These are phyloP conservation scores for Colletotrichum sp. DNA, from an alignment of 2,329 filamentous ascomycete species.

Conservation along the genomic window DNA sequence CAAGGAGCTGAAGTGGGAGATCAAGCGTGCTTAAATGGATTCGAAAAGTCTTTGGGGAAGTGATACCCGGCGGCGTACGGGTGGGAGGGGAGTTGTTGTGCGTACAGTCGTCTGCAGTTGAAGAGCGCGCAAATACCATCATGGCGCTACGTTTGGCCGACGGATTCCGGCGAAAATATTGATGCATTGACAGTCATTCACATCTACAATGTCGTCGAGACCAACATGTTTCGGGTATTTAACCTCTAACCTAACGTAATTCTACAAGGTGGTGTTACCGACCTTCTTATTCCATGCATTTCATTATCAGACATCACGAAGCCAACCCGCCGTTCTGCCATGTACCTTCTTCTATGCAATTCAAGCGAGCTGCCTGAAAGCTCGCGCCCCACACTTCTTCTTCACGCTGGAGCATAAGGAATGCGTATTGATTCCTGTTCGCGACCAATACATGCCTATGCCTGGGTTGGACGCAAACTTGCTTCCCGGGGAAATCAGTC, in stretches of 20 bases:
- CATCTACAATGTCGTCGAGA: background rate
- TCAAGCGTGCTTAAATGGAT: slow-evolving; percentile 68
- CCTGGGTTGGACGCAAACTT: background rate
- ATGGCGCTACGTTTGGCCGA: background rate
- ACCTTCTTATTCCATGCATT: slow-evolving; percentile 5
- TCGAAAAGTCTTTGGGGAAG: background rate
- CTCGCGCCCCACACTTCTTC: background rate
- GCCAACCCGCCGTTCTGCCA: background rate
- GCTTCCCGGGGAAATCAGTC: background rate
- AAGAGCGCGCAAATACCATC: background rate
- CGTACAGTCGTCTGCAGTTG: background rate
- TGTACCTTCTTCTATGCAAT: background rate
- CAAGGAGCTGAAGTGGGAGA: slow-evolving; percentile 86
- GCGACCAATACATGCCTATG: background rate
- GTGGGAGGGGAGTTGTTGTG: background rate
- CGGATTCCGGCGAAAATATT: background rate
- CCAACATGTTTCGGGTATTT: slow-evolving; percentile 19
- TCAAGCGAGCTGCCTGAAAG: background rate
- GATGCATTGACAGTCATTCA: background rate
- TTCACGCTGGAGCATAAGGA: background rate
- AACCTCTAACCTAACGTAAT: slow-evolving; percentile 13
- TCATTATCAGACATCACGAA: slow-evolving; percentile 10
- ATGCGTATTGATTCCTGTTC: background rate
- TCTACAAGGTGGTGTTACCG: slow-evolving; percentile 13
- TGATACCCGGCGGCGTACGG: slow-evolving; percentile 1